phyloP scores from a whole-genome alignment of 2,329 filamentous ascomycete genomes.

The Fusarium sororula region DNA sequence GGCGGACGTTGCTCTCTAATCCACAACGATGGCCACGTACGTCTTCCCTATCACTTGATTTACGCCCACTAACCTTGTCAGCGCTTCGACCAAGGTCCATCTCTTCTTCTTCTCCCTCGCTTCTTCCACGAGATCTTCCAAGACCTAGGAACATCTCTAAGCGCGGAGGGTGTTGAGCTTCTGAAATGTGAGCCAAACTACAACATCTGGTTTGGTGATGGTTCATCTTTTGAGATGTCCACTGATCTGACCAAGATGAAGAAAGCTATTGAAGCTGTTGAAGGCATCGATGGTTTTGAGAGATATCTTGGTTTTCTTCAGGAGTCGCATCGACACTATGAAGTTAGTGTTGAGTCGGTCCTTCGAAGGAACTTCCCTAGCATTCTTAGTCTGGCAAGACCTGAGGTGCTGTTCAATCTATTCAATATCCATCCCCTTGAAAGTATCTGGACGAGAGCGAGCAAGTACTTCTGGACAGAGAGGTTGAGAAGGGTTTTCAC shows the following conservation, averaged over 20 bases:
- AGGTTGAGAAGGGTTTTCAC: slow-evolving; percentile 76
- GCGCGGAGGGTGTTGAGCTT: slow-evolving; percentile 72
- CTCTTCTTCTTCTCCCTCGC: slow-evolving; percentile 74
- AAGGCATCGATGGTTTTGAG: slow-evolving; percentile 75
- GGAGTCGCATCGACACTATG: slow-evolving; percentile 76
- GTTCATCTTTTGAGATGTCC: slow-evolving; percentile 68
- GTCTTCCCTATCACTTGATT: background rate
- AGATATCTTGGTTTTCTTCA: slow-evolving; percentile 73
- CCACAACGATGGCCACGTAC: slow-evolving; percentile 59
- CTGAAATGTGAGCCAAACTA: slow-evolving; percentile 81
- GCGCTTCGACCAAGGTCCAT: slow-evolving; percentile 81
- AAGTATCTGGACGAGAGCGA: slow-evolving; percentile 72
- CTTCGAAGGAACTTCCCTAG: slow-evolving; percentile 73
- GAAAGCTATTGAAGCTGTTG: slow-evolving; percentile 74
- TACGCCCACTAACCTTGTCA: slow-evolving; percentile 35
- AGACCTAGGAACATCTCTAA: slow-evolving; percentile 73
- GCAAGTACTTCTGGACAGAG: slow-evolving; percentile 75
- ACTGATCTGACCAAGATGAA: slow-evolving; percentile 79
- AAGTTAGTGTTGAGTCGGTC: slow-evolving; percentile 72
- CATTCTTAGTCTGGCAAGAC: slow-evolving; percentile 64
- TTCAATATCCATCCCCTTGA: slow-evolving; percentile 74
- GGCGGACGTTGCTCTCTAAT: slow-evolving; percentile 77
- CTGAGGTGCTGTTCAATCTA: slow-evolving; percentile 66
- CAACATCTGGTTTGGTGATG: slow-evolving; percentile 77
- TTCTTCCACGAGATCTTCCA: slow-evolving; percentile 75